Evolutionary conservation across 176 grass and related monocot genomes (phyloP).

Genomic region (Oryza australiensis): DNA sequence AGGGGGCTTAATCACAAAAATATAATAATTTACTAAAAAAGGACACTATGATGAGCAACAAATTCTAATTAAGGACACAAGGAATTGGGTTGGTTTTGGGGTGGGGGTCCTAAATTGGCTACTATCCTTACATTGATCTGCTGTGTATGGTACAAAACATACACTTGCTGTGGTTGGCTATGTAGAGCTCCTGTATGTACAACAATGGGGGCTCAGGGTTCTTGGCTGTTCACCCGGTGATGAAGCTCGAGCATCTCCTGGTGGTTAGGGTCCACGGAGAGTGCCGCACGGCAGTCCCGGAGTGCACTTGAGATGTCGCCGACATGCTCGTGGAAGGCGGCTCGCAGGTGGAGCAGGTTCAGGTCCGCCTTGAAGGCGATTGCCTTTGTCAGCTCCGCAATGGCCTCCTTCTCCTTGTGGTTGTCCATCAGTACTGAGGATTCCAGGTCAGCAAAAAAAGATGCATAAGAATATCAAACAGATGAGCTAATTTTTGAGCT

Average conservation of each 20-base stretch:
- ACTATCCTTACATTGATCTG: constrained; percentile 44
- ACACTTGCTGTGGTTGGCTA: constrained; percentile 48
- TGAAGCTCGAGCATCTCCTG: constrained; percentile 99
- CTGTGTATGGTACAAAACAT: constrained; percentile 71
- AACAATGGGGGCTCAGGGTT: constrained; percentile 62
- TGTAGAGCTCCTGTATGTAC: constrained; percentile 50
- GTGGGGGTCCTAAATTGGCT: constrained; percentile 31
- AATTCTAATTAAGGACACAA: constrained; percentile 39
- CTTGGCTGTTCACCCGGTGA: constrained; percentile 92
- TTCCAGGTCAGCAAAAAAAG: constrained; percentile 13
- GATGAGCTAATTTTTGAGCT: constrained; percentile 35
- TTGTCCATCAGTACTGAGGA: constrained; percentile 95
- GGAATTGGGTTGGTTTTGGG: constrained; percentile 25
- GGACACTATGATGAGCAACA: constrained; percentile 36
- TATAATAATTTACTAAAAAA: constrained; percentile 42
- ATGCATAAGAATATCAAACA: constrained; percentile 3
- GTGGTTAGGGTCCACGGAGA: constrained; percentile 95
- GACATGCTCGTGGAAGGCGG: constrained; percentile 90
- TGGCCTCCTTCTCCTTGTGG: constrained; percentile 96
- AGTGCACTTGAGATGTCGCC: constrained; percentile 78
- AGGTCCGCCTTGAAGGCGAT: constrained; percentile 95
- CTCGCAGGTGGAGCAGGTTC: constrained; percentile 88
- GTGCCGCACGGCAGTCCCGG: constrained; percentile 79
- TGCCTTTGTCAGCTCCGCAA: constrained; percentile 80
- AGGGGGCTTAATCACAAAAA: constrained; percentile 47